A percentile compares a stretch with the other conserved stretches of the same genome.
Conservation (phyloP, 257 asterid genomes). For the Ajuga chamaepitys region DNA sequence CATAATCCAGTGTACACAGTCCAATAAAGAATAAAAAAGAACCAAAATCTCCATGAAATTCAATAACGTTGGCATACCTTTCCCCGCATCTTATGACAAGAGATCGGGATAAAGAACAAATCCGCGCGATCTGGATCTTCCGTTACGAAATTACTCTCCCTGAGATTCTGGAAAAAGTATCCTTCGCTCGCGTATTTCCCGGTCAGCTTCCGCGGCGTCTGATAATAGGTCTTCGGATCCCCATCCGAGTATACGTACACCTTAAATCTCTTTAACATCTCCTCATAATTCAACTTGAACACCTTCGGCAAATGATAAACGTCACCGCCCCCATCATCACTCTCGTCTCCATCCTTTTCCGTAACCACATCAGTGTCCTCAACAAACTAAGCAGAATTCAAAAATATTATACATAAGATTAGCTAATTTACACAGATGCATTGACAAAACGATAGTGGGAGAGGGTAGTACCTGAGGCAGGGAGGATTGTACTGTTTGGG, state of each 20-base stretch:
- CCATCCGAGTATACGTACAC: conserved; percentile 89
- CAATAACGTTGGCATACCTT: conserved; percentile 40
- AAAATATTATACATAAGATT: not conserved
- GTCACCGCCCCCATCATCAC: conserved; percentile 34
- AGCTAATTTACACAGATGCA: not conserved
- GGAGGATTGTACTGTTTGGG: conserved; percentile 20
- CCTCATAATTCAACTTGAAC: conserved; percentile 61
- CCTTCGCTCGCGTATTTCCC: conserved; percentile 98
- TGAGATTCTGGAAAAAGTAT: conserved; percentile 81
- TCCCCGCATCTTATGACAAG: conserved; percentile 99
- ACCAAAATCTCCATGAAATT: conserved; percentile 1
- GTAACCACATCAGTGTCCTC: conserved; percentile 11
- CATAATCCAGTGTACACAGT: conserved; percentile 6
- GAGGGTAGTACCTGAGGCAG: conserved; percentile 29
- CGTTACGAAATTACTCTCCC: conserved; percentile 72
- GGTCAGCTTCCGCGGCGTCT: conserved; percentile 93
- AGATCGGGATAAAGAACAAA: conserved; percentile 92
- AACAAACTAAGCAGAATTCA: not conserved
- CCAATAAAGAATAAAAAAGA: conserved; percentile 5
- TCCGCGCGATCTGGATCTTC: conserved; percentile 85
- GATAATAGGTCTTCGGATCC: conserved; percentile 88
- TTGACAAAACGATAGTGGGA: too few relatives aligned
- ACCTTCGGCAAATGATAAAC: conserved; percentile 71
- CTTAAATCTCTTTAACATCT: conserved; percentile 76
- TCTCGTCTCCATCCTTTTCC: conserved; percentile 23